Evolutionary conservation across 1,284 basidiomycete species (phyloP), one percentile per base, ranked within the genome.

Genomic region (Rhodotorula glutinis): DNA sequence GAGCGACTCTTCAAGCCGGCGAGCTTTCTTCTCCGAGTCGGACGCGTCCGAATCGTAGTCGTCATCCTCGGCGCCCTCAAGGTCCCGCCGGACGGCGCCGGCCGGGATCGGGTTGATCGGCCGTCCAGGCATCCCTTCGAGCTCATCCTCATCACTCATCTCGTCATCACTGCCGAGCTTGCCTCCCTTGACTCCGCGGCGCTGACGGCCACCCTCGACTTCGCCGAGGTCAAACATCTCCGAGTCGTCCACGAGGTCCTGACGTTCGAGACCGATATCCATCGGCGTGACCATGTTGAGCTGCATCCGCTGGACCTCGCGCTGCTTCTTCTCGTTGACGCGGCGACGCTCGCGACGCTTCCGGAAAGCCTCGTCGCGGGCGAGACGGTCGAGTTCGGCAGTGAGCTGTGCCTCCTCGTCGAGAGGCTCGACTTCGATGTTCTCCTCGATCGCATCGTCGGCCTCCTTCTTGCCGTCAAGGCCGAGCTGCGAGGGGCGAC

Each of bases 251-350:
- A 77, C 70, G 13, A 74, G 74, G 62, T 82, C 82, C 25, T 82
- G 83, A 82, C 82, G 69, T 57, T 98, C 93, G 75, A 98, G 82
- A 78, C 94, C 96, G 71, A 97, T 93, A 70, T 98, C 93, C 75
- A 94, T 81, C 30, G 93, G 96, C 13, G 92, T 92, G 11, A 90
- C 92, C 96, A 99, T 99, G 77, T 92, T 89, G 55, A 98, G 84
- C 79, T 98, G 96, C 85, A 98, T 90, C 70, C 94, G 90, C 78
- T 93, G 91, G 54, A 98, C 88, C 10, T 91, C 91, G 70, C 88
- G 86, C 44, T 87, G 83, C 79, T 90, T 91, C 75, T 90, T 83
- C 81, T 98, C 96, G 80, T 98, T 98, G 13, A 88, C 87, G 49
- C 87, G 85, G 68, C 92, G 87, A 65, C 91, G 85, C 76, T 94